Percentiles rank a stretch among this genome's conserved stretches.
Conservation (phyloP, 352 stramenopile genomes). For the Globisporangium barbulae region DNA sequence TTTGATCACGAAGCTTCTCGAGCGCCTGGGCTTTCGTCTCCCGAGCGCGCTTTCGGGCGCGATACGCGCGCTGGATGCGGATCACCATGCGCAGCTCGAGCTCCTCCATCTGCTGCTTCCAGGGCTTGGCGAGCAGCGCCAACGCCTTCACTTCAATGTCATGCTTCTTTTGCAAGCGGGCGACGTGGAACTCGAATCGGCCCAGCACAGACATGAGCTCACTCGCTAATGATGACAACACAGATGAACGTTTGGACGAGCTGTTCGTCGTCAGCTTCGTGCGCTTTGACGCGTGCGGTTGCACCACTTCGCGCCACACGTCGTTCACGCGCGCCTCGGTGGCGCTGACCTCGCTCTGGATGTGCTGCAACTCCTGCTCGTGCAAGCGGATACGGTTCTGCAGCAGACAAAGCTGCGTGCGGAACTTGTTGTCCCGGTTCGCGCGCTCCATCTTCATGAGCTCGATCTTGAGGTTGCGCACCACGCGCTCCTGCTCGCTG, state of each 20-base stretch:
- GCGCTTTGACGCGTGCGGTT: not conserved
- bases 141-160: constrained; percentile 59
- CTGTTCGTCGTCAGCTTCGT: not conserved
- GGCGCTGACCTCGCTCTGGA: constrained; percentile 46
- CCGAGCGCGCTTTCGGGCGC: constrained; percentile 32
- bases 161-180: constrained; percentile 49
- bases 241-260: not conserved
- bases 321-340: constrained; percentile 50
- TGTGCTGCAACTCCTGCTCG: constrained; percentile 60
- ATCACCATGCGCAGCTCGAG: constrained; percentile 63
- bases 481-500: constrained; percentile 42
- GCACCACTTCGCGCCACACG: constrained; percentile 56
- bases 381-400: constrained; percentile 55
- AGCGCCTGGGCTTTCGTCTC: constrained; percentile 44
- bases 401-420: constrained; percentile 52
- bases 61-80: constrained; percentile 69
- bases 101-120: constrained; percentile 73
- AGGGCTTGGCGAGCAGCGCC: constrained; percentile 45
- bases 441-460: constrained; percentile 52
- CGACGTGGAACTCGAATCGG: constrained; percentile 54
- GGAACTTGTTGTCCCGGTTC: constrained; percentile 46
- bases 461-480: constrained; percentile 65
- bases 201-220: constrained; percentile 56
- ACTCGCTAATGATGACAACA: constrained; percentile 9
- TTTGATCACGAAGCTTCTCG: constrained; percentile 45